These are phyloP conservation scores for Podospora pseudocomata DNA, from an alignment of 495 filamentous ascomycete species.

Conservation along the genomic window DNA sequence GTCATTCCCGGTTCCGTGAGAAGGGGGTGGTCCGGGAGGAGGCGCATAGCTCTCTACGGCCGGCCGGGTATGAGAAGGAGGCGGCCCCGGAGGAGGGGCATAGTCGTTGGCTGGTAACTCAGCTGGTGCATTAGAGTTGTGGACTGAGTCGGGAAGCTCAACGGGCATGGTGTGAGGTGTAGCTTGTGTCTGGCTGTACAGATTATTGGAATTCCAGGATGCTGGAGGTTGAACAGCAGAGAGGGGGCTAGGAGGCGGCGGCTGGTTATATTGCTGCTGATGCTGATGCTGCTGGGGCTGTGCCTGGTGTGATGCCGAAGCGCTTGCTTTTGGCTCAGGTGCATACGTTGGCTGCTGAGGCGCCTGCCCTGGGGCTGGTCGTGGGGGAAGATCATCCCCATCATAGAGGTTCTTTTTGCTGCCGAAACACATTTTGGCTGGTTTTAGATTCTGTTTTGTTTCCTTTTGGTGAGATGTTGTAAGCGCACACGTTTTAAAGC, in stretches of 20 bases:
- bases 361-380: constrained; percentile 20
- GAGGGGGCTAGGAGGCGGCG: constrained; percentile 17
- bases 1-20: constrained; percentile 24
- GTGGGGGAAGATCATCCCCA: constrained; percentile 29
- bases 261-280: constrained; percentile 31
- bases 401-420: constrained; percentile 35
- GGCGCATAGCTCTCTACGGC: background rate
- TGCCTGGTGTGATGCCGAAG: constrained; percentile 19
- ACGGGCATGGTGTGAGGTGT: constrained; percentile 9
- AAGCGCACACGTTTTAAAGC: no score
- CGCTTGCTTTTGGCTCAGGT: constrained; percentile 13
- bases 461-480: no score
- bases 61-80: constrained; percentile 28
- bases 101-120: constrained; percentile 19
- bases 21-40: constrained; percentile 10
- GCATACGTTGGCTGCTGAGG: constrained; percentile 29
- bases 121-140: constrained; percentile 23
- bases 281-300: constrained; percentile 27
- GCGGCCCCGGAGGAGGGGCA: constrained; percentile 39
- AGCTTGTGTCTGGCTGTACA: constrained; percentile 18
- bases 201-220: constrained; percentile 22
- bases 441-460: background rate
- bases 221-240: constrained; percentile 36
- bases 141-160: constrained; percentile 11
- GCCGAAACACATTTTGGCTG: constrained; percentile 43